Evolutionary conservation across 2,329 filamentous ascomycete species (phyloP).

Genomic region (Pseudovirgaria hyperparasitica): DNA sequence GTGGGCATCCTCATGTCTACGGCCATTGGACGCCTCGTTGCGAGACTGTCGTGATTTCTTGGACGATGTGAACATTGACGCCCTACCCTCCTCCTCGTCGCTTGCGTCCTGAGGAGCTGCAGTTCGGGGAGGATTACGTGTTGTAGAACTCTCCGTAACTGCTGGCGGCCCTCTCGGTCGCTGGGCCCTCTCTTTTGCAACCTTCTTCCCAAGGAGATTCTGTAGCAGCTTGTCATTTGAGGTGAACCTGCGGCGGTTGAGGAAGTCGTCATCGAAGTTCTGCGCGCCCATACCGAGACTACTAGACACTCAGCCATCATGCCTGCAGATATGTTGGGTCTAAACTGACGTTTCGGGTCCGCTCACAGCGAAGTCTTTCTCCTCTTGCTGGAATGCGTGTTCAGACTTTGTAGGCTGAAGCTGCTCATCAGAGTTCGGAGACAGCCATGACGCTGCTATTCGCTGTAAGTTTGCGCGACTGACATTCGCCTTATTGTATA

Average conservation of each 20-base stretch:
- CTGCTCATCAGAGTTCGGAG: constrained; percentile 30
- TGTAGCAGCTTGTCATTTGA: constrained; percentile 31
- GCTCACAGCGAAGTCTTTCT: constrained; percentile 40
- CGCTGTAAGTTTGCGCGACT: constrained; percentile 40
- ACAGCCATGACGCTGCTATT: constrained; percentile 44
- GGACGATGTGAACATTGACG: constrained; percentile 20
- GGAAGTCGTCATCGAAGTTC: constrained; percentile 22
- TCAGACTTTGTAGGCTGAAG: constrained; percentile 25
- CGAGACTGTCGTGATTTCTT: constrained; percentile 6
- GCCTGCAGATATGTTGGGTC: constrained; percentile 4
- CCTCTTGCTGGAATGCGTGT: constrained; percentile 36
- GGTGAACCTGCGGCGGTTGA: constrained; percentile 20
- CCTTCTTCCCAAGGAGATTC: constrained; percentile 30
- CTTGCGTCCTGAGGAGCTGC: constrained; percentile 13
- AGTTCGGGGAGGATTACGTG: constrained; percentile 7
- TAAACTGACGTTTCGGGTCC: constrained; percentile 39
- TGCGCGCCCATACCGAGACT: constrained; percentile 27
- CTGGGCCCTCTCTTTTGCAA: constrained; percentile 18
- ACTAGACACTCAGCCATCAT: constrained; percentile 4
- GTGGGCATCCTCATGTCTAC: background rate
- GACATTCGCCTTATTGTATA: constrained; percentile 42
- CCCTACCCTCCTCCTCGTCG: constrained; percentile 26
- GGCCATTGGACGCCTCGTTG: background rate
- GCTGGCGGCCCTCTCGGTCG: constrained; percentile 11
- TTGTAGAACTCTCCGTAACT: constrained; percentile 11